These are phyloP conservation scores for Lodderomyces orthopsilosis DNA, from an alignment of 1,139 yeast species.

Conservation along the genomic window DNA sequence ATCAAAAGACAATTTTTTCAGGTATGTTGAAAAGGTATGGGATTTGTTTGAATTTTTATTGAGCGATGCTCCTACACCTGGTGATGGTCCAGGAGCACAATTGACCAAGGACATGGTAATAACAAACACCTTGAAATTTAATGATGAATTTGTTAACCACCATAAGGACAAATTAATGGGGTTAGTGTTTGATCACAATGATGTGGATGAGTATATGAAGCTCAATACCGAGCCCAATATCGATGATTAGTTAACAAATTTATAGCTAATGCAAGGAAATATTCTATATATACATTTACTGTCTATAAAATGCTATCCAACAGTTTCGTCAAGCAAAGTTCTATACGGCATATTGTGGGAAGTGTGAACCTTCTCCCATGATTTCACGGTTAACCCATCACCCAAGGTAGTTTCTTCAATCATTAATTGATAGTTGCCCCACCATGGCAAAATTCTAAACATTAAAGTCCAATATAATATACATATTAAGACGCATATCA, in stretches of 20 bases:
- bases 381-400: constrained; percentile 56
- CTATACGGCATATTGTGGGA: not conserved
- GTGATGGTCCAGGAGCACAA: not conserved
- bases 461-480: constrained; percentile 48
- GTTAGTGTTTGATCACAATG: constrained; percentile 18
- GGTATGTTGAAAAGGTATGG: constrained; percentile 28
- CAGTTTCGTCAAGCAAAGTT: not conserved
- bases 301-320: not conserved
- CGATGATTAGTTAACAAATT: constrained; percentile 3
- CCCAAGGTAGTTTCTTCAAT: constrained; percentile 37
- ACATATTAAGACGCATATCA: constrained; percentile 33
- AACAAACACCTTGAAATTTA: constrained; percentile 19
- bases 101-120: constrained; percentile 15
- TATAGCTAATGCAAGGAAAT: too few species aligned
- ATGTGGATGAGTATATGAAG: constrained; percentile 26
- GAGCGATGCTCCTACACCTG: constrained; percentile 3
- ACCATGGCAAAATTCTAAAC: constrained; percentile 45
- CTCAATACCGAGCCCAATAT: constrained; percentile 23
- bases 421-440: constrained; percentile 40
- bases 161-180: constrained; percentile 22
- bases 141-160: constrained; percentile 21
- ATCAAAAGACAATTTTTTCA: constrained; percentile 24
- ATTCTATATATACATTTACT: too few species aligned
- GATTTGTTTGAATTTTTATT: constrained; percentile 25
- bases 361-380: constrained; percentile 35